A percentile compares a stretch with the other conserved stretches of the same genome.
phyloP scores from a whole-genome alignment of 805 yeast species.

The Sugiyamaella lignohabitans region DNA sequence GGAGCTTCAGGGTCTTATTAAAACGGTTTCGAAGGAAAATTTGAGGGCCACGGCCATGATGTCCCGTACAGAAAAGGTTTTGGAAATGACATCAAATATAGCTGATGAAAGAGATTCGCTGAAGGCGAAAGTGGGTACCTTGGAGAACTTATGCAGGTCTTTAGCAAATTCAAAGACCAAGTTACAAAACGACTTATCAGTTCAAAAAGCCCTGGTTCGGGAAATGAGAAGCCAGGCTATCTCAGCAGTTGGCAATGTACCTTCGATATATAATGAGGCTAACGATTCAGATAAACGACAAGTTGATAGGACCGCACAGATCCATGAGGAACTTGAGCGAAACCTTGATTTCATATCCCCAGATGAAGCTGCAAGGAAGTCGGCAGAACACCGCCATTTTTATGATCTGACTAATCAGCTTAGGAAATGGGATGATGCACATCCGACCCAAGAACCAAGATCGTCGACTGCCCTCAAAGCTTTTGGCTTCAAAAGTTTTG shows the following conservation, averaged over 20 bases:
- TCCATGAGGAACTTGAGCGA: neutral
- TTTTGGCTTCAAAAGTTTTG: neutral
- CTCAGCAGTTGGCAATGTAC: too few relatives aligned
- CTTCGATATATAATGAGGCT: neutral
- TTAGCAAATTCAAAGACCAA: neutral
- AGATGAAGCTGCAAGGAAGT: neutral
- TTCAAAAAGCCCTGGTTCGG: neutral
- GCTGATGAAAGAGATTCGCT: conserved; percentile 17
- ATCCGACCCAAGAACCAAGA: neutral
- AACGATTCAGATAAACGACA: neutral
- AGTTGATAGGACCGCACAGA: neutral
- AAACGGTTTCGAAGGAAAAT: neutral
- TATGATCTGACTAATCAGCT: too few relatives aligned
- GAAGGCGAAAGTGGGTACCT: conserved; percentile 2
- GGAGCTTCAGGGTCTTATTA: neutral
- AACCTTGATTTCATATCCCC: neutral
- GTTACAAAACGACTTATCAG: neutral
- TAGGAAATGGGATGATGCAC: neutral
- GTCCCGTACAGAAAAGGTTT: neutral
- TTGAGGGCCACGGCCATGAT: neutral
- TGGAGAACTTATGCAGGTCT: neutral
- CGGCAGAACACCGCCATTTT: neutral
- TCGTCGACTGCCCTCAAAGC: neutral
- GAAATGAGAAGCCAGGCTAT: neutral
- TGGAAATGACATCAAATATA: conserved; percentile 16